phyloP scores from a whole-genome alignment of 2,329 filamentous ascomycete species.

The Cryphonectria parasitica region DNA sequence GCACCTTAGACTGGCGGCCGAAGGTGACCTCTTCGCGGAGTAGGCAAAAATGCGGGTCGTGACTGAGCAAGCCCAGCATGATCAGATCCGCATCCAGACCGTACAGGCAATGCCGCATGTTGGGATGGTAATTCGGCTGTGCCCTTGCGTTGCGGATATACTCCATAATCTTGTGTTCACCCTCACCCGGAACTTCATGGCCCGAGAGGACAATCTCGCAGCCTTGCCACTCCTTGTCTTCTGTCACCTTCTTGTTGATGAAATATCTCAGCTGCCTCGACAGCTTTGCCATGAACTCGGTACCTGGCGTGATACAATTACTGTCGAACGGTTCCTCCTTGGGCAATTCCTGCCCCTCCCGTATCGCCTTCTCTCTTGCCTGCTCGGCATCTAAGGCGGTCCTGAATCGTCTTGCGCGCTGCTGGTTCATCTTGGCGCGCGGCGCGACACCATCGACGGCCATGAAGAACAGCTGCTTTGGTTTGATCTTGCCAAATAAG shows the following conservation, averaged over 20 bases:
- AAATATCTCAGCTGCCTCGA: slow-evolving; percentile 96
- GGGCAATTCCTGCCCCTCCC: slow-evolving; percentile 87
- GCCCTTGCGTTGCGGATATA: slow-evolving; percentile 98
- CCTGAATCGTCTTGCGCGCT: slow-evolving; percentile 91
- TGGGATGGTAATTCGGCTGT: slow-evolving; percentile 88
- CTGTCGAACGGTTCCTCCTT: slow-evolving; percentile 97
- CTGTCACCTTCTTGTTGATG: slow-evolving; percentile 97
- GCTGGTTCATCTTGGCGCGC: slow-evolving; percentile 99
- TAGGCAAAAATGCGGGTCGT: slow-evolving; percentile 97
- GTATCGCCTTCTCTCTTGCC: slow-evolving; percentile 89
- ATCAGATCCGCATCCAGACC: slow-evolving; percentile 97
- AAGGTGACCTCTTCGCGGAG: slow-evolving; percentile 98
- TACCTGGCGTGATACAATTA: slow-evolving; percentile 97
- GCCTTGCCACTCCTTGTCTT: slow-evolving; percentile 96
- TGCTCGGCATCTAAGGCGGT: slow-evolving; percentile 90
- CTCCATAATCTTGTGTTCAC: slow-evolving; percentile 99
- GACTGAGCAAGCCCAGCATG: slow-evolving; percentile 95
- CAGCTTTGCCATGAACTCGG: slow-evolving; percentile 96
- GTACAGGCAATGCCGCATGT: slow-evolving; percentile 95
- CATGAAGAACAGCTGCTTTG: slow-evolving; percentile 99
- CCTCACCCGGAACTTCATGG: slow-evolving; percentile 96
- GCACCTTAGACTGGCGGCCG: slow-evolving; percentile 81
- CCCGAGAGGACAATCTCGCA: slow-evolving; percentile 96
- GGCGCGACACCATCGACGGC: slow-evolving; percentile 97
- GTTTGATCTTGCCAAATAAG: slow-evolving; percentile 97